phyloP scores from a whole-genome alignment of 345 rosid species.

The Syzygium aromaticum region DNA sequence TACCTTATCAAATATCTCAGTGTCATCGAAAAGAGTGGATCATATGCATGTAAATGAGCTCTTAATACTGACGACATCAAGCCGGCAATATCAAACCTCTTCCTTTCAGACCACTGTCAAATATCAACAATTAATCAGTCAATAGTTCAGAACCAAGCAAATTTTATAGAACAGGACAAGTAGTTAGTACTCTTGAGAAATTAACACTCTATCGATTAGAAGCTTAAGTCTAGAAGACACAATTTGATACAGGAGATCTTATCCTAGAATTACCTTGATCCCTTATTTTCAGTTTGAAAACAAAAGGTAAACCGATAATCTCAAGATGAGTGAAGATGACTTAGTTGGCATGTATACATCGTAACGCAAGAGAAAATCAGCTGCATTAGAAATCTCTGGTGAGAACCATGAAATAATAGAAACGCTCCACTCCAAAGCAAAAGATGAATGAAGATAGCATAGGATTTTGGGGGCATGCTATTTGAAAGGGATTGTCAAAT shows the following conservation, averaged over 20 bases:
- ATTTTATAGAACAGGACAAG: neutral
- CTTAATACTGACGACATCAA: slow-evolving; percentile 77
- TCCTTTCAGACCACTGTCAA: slow-evolving; percentile 84
- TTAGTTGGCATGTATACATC: neutral
- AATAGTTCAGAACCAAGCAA: neutral
- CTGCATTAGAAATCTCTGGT: neutral
- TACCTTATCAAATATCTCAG: slow-evolving; percentile 85
- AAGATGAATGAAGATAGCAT: neutral
- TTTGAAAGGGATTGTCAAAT: neutral
- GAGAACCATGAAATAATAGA: neutral
- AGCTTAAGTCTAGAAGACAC: neutral
- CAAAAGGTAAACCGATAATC: neutral
- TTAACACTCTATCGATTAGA: neutral
- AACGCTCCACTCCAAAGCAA: neutral
- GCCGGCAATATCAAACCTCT: slow-evolving; percentile 91
- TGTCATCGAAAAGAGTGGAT: slow-evolving; percentile 77
- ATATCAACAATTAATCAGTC: neutral
- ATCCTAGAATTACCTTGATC: neutral
- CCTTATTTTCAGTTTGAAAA: neutral
- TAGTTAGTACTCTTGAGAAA: neutral
- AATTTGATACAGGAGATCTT: neutral
- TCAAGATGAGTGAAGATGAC: neutral
- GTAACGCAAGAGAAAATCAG: neutral
- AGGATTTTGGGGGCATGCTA: neutral
- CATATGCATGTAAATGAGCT: slow-evolving; percentile 81